These are phyloP conservation scores for Ampelomyces quisqualis DNA, from an alignment of 2,329 filamentous ascomycete genomes.

Conservation along the genomic window DNA sequence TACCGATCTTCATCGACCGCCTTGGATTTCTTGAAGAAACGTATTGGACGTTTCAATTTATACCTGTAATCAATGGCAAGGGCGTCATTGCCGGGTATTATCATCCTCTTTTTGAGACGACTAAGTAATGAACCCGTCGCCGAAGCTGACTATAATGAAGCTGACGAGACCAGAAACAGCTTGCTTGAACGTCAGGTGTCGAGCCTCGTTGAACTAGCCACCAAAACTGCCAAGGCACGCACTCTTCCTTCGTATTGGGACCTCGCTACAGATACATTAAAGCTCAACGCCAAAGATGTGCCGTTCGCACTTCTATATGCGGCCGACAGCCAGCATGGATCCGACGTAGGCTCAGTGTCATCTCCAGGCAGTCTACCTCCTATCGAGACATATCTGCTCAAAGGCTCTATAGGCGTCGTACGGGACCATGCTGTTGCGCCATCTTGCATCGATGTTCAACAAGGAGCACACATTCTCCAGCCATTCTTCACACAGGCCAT, in stretches of 20 bases:
- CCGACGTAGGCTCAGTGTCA: constrained; percentile 18
- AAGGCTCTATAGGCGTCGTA: constrained; percentile 28
- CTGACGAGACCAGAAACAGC: constrained; percentile 21
- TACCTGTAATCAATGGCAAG: constrained; percentile 69
- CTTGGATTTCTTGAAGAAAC: constrained; percentile 71
- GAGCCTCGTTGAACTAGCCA: constrained; percentile 66
- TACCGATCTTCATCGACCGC: constrained; percentile 68
- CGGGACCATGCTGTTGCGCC: constrained; percentile 30
- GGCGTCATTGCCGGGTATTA: constrained; percentile 71
- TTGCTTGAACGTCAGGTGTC: constrained; percentile 26
- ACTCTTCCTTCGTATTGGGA: constrained; percentile 71
- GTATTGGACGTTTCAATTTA: constrained; percentile 76
- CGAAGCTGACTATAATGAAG: not conserved
- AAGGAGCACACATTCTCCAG: constrained; percentile 21
- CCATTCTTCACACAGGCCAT: constrained; percentile 30
- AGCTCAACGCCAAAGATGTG: constrained; percentile 62
- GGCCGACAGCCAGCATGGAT: constrained; percentile 13
- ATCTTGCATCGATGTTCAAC: constrained; percentile 22
- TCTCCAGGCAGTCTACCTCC: constrained; percentile 16
- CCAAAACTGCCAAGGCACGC: constrained; percentile 67
- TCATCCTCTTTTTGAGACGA: constrained; percentile 76
- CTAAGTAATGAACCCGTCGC: constrained; percentile 43
- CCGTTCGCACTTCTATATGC: constrained; percentile 32
- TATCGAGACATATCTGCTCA: constrained; percentile 21
- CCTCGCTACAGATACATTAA: constrained; percentile 64